phyloP scores from a whole-genome alignment of 257 asterid genomes.

The Scutellaria galericulata region DNA sequence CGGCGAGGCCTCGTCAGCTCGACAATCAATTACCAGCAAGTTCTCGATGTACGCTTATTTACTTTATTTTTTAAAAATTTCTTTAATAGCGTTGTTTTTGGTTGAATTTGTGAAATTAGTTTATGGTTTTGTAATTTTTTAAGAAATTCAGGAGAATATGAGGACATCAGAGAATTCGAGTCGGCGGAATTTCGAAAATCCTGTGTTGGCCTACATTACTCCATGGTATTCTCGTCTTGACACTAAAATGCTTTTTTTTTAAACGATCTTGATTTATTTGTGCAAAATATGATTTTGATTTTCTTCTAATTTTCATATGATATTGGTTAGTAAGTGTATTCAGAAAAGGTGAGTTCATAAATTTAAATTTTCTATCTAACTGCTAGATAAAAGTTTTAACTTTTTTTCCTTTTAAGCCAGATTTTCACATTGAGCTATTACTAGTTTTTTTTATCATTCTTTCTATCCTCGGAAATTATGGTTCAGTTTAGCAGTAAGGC shows the following conservation, averaged over 20 bases:
- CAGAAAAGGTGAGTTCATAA: neutral
- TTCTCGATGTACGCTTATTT: constrained; percentile 63
- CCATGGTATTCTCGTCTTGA: constrained; percentile 66
- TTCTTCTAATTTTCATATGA: neutral
- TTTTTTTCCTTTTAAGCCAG: neutral
- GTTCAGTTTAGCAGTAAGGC: constrained; percentile 10
- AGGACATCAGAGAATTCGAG: constrained; percentile 65
- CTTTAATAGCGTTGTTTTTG: neutral
- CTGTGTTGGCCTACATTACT: constrained; percentile 86
- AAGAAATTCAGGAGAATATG: constrained; percentile 72
- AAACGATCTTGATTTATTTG: neutral
- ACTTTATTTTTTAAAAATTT: neutral
- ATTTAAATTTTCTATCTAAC: too few species aligned
- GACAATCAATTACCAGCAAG: constrained; percentile 56
- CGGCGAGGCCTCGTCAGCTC: constrained; percentile 57
- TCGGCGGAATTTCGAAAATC: constrained; percentile 69
- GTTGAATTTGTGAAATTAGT: constrained; percentile 21
- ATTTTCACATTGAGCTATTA: constrained; percentile 12
- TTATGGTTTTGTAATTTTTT: constrained; percentile 35
- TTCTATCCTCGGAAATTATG: neutral
- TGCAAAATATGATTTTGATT: neutral
- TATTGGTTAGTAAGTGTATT: neutral
- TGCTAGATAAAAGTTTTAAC: too few species aligned
- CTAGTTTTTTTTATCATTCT: neutral
- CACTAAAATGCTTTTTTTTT: constrained; percentile 1